Conservation (phyloP, 1,284 basidiomycete genomes). For the Marasmius fiardii region DNA sequence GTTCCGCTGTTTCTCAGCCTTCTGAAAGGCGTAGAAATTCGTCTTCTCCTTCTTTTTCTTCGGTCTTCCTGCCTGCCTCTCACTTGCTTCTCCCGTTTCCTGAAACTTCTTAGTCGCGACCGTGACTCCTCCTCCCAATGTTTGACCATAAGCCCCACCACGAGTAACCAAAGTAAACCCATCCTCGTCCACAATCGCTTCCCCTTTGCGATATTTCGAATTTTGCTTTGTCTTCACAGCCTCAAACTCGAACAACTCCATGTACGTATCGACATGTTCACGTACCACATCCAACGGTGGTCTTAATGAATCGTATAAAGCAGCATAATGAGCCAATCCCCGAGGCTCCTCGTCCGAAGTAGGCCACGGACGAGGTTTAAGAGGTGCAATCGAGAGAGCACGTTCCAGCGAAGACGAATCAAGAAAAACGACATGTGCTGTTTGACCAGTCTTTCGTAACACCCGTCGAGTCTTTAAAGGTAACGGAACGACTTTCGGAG, state of each 20-base stretch:
- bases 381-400: conserved; percentile 45
- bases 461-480: conserved; percentile 50
- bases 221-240: conserved; percentile 60
- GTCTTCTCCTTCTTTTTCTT: conserved; percentile 72
- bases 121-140: conserved; percentile 74
- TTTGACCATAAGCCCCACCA: conserved; percentile 85
- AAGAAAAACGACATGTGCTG: conserved; percentile 77
- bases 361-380: conserved; percentile 59
- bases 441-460: conserved; percentile 60
- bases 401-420: conserved; percentile 69
- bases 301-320: conserved; percentile 59
- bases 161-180: conserved; percentile 89
- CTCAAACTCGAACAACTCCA: conserved; percentile 76
- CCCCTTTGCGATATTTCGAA: conserved; percentile 70
- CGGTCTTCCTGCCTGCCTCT: conserved; percentile 46
- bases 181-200: conserved; percentile 87
- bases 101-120: conserved; percentile 78
- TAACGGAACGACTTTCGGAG: conserved; percentile 55
- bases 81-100: conserved; percentile 50
- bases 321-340: conserved; percentile 69
- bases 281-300: conserved; percentile 72
- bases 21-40: conserved; percentile 86
- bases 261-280: conserved; percentile 72
- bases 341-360: conserved; percentile 48
- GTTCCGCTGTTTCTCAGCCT: conserved; percentile 81